These are phyloP conservation scores for Rhodotorula sp. DNA, from an alignment of 1,284 basidiomycete species.

Conservation along the genomic window DNA sequence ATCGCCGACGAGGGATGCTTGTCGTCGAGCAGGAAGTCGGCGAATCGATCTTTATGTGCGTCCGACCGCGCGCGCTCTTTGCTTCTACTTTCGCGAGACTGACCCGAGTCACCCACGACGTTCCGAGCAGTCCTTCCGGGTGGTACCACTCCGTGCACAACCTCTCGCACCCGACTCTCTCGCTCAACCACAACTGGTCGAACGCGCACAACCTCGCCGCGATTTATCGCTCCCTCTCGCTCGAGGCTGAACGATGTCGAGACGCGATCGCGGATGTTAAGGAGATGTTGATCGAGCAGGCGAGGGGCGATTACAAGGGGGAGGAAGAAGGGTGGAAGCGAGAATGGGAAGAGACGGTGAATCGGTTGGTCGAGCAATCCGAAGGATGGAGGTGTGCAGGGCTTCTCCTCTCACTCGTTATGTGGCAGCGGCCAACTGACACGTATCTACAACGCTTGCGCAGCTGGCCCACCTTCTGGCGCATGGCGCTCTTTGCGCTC, in stretches of 20 bases:
- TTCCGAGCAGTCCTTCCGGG: constrained; percentile 46
- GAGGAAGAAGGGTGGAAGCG: constrained; percentile 48
- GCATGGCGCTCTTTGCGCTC: constrained; percentile 33
- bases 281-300: constrained; percentile 49
- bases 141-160: constrained; percentile 46
- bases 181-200: constrained; percentile 58
- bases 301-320: constrained; percentile 19
- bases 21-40: constrained; percentile 47
- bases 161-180: constrained; percentile 47
- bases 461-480: constrained; percentile 41
- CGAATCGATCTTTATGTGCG: constrained; percentile 54
- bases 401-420: no score
- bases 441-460: background rate
- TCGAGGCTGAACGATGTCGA: constrained; percentile 51
- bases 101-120: constrained; percentile 1
- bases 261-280: constrained; percentile 54
- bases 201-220: constrained; percentile 54
- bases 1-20: constrained; percentile 42
- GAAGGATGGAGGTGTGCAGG: constrained; percentile 53
- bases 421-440: background rate
- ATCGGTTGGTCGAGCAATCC: constrained; percentile 52
- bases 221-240: constrained; percentile 53
- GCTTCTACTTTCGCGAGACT: constrained; percentile 39
- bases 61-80: no score
- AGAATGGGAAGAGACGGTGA: constrained; percentile 54